phyloP scores from a whole-genome alignment of 2,329 filamentous ascomycete species.

The Zalaria sp. region DNA sequence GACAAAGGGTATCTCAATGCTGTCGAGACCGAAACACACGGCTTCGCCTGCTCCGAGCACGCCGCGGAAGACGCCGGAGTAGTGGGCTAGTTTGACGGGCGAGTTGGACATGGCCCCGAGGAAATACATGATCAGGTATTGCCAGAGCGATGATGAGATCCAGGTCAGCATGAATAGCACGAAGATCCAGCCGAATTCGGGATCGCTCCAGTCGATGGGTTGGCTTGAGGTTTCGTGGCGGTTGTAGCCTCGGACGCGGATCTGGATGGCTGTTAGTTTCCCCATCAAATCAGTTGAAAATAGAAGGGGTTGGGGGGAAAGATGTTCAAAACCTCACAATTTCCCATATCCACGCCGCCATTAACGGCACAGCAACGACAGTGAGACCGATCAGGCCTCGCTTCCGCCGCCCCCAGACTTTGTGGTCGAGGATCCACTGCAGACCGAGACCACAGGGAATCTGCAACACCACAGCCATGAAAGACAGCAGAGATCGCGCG shows the following conservation, averaged over 20 bases:
- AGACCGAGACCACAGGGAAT: slow-evolving; percentile 16
- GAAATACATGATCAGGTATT: slow-evolving; percentile 16
- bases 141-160: slow-evolving; percentile 14
- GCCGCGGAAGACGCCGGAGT: slow-evolving; percentile 14
- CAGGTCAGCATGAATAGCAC: slow-evolving; percentile 13
- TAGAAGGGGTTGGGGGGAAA: too few species aligned
- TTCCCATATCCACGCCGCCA: slow-evolving; percentile 17
- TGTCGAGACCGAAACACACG: slow-evolving; percentile 15
- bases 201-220: slow-evolving; percentile 14
- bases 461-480: slow-evolving; percentile 18
- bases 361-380: slow-evolving; percentile 11
- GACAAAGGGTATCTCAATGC: slow-evolving; percentile 13
- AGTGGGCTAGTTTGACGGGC: slow-evolving; percentile 7
- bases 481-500: slow-evolving; percentile 16
- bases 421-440: slow-evolving; percentile 6
- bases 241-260: slow-evolving; percentile 12
- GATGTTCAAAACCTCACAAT: slow-evolving; percentile 3
- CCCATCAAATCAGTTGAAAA: too few species aligned
- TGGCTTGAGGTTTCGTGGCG: slow-evolving; percentile 7
- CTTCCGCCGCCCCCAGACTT: slow-evolving; percentile 3
- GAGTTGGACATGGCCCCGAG: slow-evolving; percentile 16
- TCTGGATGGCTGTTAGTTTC: not conserved
- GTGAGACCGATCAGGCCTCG: slow-evolving; percentile 11
- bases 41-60: slow-evolving; percentile 16
- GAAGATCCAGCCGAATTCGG: slow-evolving; percentile 11